A percentile compares a stretch with the other conserved stretches of the same genome.
These are phyloP conservation scores for Logfia minima DNA, from an alignment of 129 eudicot species.

Conservation along the genomic window DNA sequence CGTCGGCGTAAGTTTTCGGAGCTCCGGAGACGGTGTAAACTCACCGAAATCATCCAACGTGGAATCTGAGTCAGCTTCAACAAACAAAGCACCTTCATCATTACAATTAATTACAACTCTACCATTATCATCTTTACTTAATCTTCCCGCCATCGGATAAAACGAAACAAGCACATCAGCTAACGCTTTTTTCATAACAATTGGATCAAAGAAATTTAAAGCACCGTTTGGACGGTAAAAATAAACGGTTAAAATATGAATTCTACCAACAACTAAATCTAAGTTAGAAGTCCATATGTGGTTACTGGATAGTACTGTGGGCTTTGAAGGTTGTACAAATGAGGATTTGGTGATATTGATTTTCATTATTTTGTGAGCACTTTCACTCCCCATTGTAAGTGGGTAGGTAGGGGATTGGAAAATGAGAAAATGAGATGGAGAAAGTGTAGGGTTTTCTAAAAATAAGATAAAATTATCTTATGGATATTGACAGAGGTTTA, in stretches of 20 bases:
- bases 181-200: constrained; percentile 38
- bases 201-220: constrained; percentile 37
- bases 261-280: constrained; percentile 48
- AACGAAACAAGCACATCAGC: constrained; percentile 37
- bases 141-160: constrained; percentile 45
- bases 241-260: constrained; percentile 49
- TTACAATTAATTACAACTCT: constrained; percentile 43
- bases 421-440: not conserved
- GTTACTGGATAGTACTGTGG: constrained; percentile 20
- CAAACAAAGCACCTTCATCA: constrained; percentile 54
- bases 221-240: constrained; percentile 49
- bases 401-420: constrained; percentile 3
- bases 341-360: constrained; percentile 40
- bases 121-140: constrained; percentile 26
- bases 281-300: constrained; percentile 55
- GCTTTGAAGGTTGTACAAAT: constrained; percentile 36
- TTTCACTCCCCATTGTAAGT: constrained; percentile 30
- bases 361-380: constrained; percentile 23
- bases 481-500: not conserved
- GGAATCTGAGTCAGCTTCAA: constrained; percentile 53
- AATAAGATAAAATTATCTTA: not conserved
- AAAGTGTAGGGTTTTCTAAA: not conserved
- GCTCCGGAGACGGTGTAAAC: constrained; percentile 44
- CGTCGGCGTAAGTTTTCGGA: constrained; percentile 34
- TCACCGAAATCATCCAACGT: constrained; percentile 52